Evolutionary conservation across 495 filamentous ascomycete species (phyloP), one percentile per base, ranked within the genome.

Genomic region (Penicillium pulvis): DNA sequence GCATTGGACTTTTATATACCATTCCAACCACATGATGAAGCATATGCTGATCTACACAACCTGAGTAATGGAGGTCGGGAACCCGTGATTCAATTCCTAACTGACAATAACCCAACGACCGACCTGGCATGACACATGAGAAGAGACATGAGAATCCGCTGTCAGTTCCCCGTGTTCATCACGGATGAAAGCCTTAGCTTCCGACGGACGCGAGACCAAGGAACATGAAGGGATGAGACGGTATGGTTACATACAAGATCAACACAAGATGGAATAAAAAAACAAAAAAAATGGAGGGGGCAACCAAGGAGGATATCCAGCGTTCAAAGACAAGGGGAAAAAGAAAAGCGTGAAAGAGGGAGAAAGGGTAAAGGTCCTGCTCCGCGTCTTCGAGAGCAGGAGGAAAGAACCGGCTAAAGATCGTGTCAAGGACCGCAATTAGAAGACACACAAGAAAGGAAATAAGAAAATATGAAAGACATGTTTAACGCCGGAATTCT

Each of bases 401-500:
- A 63, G 49, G 59, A 64, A 70, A 71, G 67, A 75, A 69, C 71
- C 68, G 71, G 75, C 72, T 75, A 71, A 71, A 74, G 71, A 73
- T 75, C 71, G 73, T 76, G 70, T 75, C 73, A 41, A 68, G 41
- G 56, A 55, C 44, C 61, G 60, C 49, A 69, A 69, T 69, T 69
- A 69, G 53, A 67, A 66, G 54, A 52, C 43, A 60, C 59, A 62
- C 58, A 65, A 51, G 59, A 61, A 62, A 47, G 36, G 53, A 52
- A 60, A 53, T 62, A 59, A 55, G 55, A 60, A 69, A 55, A 69
- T 61, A 64, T 69, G 57, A 70, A 63, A 55, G 59, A 69, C 72
- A 70, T 69, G 71, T 67, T 75, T 66, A 78, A 79, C 76, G 76
- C 76, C 76, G 68, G 71, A 65, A 68, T 77, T 68, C 71, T 67